These are phyloP conservation scores for Eruca vesicaria DNA, from an alignment of 441 rosid genomes.

Conservation along the genomic window DNA sequence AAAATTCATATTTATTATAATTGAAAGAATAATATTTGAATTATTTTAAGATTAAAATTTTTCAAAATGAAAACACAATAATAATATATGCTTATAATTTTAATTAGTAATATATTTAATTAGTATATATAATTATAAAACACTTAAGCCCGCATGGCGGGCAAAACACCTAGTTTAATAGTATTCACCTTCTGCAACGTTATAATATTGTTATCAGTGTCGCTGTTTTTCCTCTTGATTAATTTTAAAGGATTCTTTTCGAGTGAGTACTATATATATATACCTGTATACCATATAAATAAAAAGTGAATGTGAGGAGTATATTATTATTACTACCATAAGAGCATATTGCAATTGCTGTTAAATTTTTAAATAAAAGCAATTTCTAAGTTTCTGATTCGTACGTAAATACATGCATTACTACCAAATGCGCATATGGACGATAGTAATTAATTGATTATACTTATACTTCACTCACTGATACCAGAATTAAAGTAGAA, in stretches of 20 bases:
- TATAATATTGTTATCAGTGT: neutral
- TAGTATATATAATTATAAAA: too few relatives aligned
- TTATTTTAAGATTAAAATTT: too few relatives aligned
- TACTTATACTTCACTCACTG: too few relatives aligned
- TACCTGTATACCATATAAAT: neutral
- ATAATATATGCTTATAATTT: too few relatives aligned
- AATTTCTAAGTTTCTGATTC: neutral
- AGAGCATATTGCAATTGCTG: neutral
- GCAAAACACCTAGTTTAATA: too few relatives aligned
- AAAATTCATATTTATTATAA: too few relatives aligned
- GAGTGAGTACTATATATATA: neutral
- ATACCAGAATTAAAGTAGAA: too few relatives aligned
- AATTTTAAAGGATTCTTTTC: neutral
- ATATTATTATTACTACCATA: neutral
- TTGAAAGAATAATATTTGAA: too few relatives aligned
- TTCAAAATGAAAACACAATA: too few relatives aligned
- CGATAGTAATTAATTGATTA: too few relatives aligned
- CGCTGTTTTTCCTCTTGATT: slow-evolving; percentile 1
- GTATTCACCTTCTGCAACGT: neutral
- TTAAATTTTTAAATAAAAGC: neutral
- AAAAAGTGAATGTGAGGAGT: neutral
- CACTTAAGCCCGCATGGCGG: too few relatives aligned
- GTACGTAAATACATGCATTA: neutral
- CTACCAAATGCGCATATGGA: neutral
- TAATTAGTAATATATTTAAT: too few relatives aligned